Percentiles rank a stretch among this genome's conserved stretches.
Evolutionary conservation across 1,284 basidiomycete genomes (phyloP).

Genomic region (Trichosporon inkin): DNA sequence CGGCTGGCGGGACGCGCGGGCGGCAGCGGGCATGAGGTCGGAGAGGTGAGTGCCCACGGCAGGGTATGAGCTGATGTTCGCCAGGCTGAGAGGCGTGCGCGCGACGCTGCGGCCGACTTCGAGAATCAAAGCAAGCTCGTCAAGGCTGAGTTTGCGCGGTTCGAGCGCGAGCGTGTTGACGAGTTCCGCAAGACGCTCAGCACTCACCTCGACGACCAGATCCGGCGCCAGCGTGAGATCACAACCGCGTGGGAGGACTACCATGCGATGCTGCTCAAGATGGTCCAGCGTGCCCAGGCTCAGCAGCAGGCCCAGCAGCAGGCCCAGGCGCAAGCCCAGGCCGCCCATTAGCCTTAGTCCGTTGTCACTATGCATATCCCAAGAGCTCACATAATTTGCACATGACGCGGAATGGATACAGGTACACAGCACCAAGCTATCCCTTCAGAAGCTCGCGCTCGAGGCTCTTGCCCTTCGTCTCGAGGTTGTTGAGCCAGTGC

Average conservation of each 20-base stretch:
- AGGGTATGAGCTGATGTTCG: background rate
- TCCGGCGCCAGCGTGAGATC: conserved; percentile 41
- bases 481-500: background rate
- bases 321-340: background rate
- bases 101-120: conserved; percentile 79
- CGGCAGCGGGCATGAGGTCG: conserved; percentile 56
- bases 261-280: conserved; percentile 37
- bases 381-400: background rate
- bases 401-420: background rate
- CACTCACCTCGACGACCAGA: conserved; percentile 41
- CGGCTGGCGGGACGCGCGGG: conserved; percentile 64
- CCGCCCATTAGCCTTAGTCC: background rate
- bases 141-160: conserved; percentile 86
- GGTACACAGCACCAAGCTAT: background rate
- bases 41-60: conserved; percentile 58
- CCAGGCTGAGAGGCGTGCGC: conserved; percentile 74
- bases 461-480: background rate
- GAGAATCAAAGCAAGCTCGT: conserved; percentile 80
- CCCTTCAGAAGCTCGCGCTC: background rate
- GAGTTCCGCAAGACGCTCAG: conserved; percentile 47
- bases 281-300: conserved; percentile 39
- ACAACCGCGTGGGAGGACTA: conserved; percentile 45
- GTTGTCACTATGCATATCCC: background rate
- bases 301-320: conserved; percentile 12
- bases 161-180: conserved; percentile 86